phyloP scores from a whole-genome alignment of 768 basidiomycete species.

The Cytidiella melzeri region DNA sequence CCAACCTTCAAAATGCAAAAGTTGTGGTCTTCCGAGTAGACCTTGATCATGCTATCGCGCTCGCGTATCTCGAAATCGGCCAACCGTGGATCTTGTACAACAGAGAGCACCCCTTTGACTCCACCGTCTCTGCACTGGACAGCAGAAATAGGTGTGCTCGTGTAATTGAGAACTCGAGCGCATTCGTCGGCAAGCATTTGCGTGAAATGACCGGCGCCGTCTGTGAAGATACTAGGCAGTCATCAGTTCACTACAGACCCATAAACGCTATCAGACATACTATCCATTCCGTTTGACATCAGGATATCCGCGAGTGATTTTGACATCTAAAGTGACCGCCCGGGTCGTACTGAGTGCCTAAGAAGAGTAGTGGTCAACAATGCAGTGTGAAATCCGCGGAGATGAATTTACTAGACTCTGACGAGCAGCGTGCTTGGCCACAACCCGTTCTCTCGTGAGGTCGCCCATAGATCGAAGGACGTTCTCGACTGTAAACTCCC shows the following conservation, averaged over 20 bases:
- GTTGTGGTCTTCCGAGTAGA: neutral
- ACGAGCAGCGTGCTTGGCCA: conserved; percentile 11
- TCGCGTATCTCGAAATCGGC: neutral
- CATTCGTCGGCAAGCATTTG: conserved; percentile 2
- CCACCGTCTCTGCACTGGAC: conserved; percentile 9
- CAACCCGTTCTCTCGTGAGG: conserved; percentile 4
- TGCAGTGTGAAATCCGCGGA: neutral
- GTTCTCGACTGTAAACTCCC: conserved; percentile 1
- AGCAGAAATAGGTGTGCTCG: neutral
- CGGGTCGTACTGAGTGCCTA: conserved; percentile 8
- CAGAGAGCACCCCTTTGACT: conserved; percentile 8
- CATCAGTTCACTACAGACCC: too few species aligned
- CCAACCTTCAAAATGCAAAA: conserved; percentile 9
- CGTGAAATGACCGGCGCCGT: conserved; percentile 4
- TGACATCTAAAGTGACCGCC: neutral
- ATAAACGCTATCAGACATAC: conserved; percentile 1
- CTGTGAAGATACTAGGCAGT: conserved; percentile 6
- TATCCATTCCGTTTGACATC: conserved; percentile 5
- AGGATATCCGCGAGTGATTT: neutral
- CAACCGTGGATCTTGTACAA: neutral
- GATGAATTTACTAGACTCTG: conserved; percentile 6
- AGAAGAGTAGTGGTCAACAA: neutral
- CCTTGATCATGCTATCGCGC: conserved; percentile 5
- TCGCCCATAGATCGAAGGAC: conserved; percentile 9
- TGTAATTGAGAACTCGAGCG: conserved; percentile 1